Base-by-base conservation (phyloP, 176 grass and related monocot genomes). In the Thinopyrum elongatum region DNA sequence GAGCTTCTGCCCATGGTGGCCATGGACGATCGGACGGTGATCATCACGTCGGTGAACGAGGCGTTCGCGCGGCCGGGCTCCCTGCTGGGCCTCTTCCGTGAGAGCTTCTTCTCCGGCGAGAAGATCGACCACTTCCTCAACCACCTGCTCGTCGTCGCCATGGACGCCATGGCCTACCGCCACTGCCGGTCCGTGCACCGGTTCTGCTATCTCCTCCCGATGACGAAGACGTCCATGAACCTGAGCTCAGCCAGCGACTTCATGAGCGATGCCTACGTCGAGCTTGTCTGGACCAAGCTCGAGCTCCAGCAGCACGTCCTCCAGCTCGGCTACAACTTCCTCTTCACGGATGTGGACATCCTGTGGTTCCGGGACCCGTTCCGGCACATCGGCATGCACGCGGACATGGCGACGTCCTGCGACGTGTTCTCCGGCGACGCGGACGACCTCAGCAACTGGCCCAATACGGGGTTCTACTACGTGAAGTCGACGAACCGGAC, bases 261-360 rank as follows among this genome's bases (percentile, higher is more conserved):
- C 82, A 63, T 91, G 85, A 90, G 51, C 81, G 19, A 90, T 33
- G 87, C 66, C 19, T 96, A 93, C 69, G 29, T 93, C 2, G 89
- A 86, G 70, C 78, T 91, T 2, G 87, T 95, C 14, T 95, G 92
- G 95, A 72, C 77, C 57, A 92, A 91, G 77, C 60, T 94, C 2
- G 65, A 73, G 30, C 72, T 94, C 6, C 90, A 92, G 51, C 67
- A 87, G 42, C 79, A 53, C 11, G 70, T 97, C 11, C 88, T 97
- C 0, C 83, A 92, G 86, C 86, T 94, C 25, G 92, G 95, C 22
- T 97, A 93, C 90, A 92, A 61, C 69, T 94, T 90, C 79, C 58
- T 94, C 21, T 94, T 91, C 86, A 90, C 90, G 36, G 93, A 95
- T 25, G 79, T 74, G 1, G 90, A 95, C 60, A 77, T 92, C 35